Conservation (phyloP, 768 basidiomycete genomes). For the Boletellus emodensis region DNA sequence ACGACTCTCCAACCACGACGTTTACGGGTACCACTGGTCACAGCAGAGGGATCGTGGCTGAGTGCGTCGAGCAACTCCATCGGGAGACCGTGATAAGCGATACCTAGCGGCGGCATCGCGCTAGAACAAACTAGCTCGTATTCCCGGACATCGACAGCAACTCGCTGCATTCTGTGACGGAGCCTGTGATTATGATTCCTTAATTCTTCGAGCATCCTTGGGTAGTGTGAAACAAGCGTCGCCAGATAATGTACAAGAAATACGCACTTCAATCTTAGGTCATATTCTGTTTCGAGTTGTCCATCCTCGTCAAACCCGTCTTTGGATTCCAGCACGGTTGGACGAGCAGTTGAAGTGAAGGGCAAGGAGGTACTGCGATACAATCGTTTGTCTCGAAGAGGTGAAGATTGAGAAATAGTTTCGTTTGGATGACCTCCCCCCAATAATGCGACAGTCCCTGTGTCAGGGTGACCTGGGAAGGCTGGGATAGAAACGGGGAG, state of each 20-base stretch:
- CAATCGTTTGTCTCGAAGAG: conserved; percentile 4
- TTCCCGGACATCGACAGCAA: conserved; percentile 59
- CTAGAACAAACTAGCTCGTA: conserved; percentile 59
- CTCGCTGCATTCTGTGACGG: conserved; percentile 63
- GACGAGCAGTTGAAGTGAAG: conserved; percentile 13
- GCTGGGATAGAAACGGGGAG: not conserved
- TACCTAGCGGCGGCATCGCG: conserved; percentile 45
- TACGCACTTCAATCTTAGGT: conserved; percentile 32
- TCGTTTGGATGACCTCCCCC: not conserved
- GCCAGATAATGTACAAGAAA: not conserved
- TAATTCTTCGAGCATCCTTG: conserved; percentile 58
- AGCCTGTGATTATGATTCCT: conserved; percentile 61
- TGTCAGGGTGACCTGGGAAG: not conserved
- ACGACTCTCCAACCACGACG: conserved; percentile 66
- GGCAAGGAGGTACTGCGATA: conserved; percentile 38
- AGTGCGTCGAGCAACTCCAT: conserved; percentile 70
- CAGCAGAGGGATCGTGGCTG: conserved; percentile 73
- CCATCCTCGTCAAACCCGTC: conserved; percentile 45
- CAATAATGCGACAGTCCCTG: conserved; percentile 2
- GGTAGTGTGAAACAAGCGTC: not conserved
- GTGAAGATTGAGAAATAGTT: not conserved
- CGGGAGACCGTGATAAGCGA: conserved; percentile 49
- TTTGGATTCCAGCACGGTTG: conserved; percentile 34
- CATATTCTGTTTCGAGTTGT: conserved; percentile 50
- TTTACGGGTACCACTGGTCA: conserved; percentile 60